Percentiles rank a stretch among this genome's conserved stretches.
These are phyloP conservation scores for Claviceps arundinis DNA, from an alignment of 2,329 filamentous ascomycete genomes.

Conservation along the genomic window DNA sequence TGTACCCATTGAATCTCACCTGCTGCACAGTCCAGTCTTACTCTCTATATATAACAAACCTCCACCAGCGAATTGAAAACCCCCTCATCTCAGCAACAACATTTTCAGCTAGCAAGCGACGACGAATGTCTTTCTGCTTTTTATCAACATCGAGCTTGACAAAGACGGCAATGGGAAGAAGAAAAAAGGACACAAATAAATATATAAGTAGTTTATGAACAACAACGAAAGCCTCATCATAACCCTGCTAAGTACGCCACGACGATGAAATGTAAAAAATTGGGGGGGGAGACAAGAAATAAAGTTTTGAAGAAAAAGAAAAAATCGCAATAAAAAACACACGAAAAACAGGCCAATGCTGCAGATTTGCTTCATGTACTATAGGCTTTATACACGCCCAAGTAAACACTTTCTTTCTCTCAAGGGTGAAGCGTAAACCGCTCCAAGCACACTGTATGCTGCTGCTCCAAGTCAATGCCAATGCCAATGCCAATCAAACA, in stretches of 20 bases:
- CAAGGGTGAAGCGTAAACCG: background rate
- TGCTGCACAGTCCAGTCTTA: too few species aligned
- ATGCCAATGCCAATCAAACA: too few species aligned
- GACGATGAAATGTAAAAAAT: conserved; percentile 4
- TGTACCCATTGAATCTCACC: too few species aligned
- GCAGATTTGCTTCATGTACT: conserved; percentile 1
- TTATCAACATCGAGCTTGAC: too few species aligned
- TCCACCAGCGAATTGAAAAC: too few species aligned
- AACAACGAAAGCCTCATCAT: conserved; percentile 2
- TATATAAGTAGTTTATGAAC: too few species aligned
- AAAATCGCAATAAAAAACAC: conserved; percentile 1
- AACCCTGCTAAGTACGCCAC: conserved; percentile 4
- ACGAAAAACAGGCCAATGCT: conserved; percentile 4
- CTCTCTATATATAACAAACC: too few species aligned
- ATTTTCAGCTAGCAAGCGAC: too few species aligned
- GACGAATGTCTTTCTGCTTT: too few species aligned
- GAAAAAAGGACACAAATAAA: too few species aligned
- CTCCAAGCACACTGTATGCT: background rate
- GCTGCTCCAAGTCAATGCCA: background rate
- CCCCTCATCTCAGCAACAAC: too few species aligned
- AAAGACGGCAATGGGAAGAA: too few species aligned
- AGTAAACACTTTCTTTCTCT: background rate
- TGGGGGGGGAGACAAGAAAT: background rate
- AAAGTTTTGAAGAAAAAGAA: background rate
- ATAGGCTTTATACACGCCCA: background rate